phyloP scores from a whole-genome alignment of 2,329 filamentous ascomycete species.

The Ophiostoma australiae region DNA sequence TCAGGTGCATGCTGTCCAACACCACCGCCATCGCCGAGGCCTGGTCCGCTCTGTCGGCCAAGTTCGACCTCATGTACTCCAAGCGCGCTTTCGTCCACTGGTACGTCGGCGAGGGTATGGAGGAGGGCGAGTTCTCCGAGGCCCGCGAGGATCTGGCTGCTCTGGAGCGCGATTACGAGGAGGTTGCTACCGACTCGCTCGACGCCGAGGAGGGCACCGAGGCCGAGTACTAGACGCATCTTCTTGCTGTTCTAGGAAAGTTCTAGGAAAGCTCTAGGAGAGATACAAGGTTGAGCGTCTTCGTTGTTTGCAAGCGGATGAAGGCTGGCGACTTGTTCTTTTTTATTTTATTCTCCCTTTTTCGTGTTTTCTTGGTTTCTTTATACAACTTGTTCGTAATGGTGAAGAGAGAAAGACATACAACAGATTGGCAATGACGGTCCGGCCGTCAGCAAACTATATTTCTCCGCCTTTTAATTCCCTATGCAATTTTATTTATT shows the following conservation, averaged over 20 bases:
- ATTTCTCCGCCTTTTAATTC: slow-evolving; percentile 10
- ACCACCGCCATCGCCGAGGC: slow-evolving; percentile 98
- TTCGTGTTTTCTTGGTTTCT: slow-evolving; percentile 18
- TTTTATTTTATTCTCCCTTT: slow-evolving; percentile 17
- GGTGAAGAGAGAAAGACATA: slow-evolving; percentile 23
- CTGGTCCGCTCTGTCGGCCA: slow-evolving; percentile 92
- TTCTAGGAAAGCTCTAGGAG: background rate
- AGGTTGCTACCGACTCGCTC: slow-evolving; percentile 91
- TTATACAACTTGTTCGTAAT: slow-evolving; percentile 25
- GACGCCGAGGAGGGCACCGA: slow-evolving; percentile 80
- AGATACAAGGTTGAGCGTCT: slow-evolving; percentile 7
- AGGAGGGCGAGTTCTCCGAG: slow-evolving; percentile 99
- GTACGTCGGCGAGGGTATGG: slow-evolving; percentile 99
- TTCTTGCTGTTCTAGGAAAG: background rate
- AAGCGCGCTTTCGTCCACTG: slow-evolving; percentile 99
- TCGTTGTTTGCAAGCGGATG: slow-evolving; percentile 19
- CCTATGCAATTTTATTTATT: background rate
- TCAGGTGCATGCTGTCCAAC: slow-evolving; percentile 95
- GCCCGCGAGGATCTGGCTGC: slow-evolving; percentile 97
- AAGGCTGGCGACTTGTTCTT: slow-evolving; percentile 15
- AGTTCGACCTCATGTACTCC: slow-evolving; percentile 99
- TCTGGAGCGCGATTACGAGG: slow-evolving; percentile 97
- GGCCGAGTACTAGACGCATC: slow-evolving; percentile 73
- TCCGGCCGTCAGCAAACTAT: slow-evolving; percentile 6
- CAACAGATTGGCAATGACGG: slow-evolving; percentile 24